Evolutionary conservation across 352 stramenopile genomes (phyloP), one percentile per base, ranked within the genome.

Genomic region (Phytophthora cactorum): DNA sequence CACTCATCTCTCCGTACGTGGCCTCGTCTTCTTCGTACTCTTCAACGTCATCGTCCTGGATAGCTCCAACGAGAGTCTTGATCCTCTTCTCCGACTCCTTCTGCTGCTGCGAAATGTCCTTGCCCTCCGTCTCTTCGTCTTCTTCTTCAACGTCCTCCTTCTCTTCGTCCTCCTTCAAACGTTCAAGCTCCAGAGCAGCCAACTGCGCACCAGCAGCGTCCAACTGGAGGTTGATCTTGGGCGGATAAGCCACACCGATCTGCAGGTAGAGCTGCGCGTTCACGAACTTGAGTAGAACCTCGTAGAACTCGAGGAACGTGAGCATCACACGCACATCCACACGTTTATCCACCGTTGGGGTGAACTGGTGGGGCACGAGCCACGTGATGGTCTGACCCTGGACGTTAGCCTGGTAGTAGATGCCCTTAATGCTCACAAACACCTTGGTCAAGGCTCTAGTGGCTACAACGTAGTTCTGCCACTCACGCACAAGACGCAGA

Each of bases 231-330:
- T 97, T 89, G 64, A 97, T 93, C 74, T 92, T 91, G 25, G 98
- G 92, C 22, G 98, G 98, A 79, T 99, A 99, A 32, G 82, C 67
- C 11, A 99, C 80, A 25, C 97, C 97, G 28, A 98, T 72, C 38
- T 97, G 90, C 65, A 88, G 91, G 81, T 99, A 99, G 5, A 99
- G 82, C 77, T 99, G 98, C 75, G 93, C 99, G 72, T 99, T 86
- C 32, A 99, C 97, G 79, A 99, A 99, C 77, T 98, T 96, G 57
- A 99, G 82, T 28, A 99, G 78, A 51, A 98, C 95, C 66, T 99
- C 86, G 81, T 99, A 99, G 69, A 99, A 99, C 86, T 99, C 98
- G 41, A 99, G 90, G 84, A 99, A 99, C 41, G 97, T 99, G 29
- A 98, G 75, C 98, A 99, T 99, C 22, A 99, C 97, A 52, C 92